Base-by-base conservation (phyloP, 495 filamentous ascomycete species). In the Talaromyces liani region DNA sequence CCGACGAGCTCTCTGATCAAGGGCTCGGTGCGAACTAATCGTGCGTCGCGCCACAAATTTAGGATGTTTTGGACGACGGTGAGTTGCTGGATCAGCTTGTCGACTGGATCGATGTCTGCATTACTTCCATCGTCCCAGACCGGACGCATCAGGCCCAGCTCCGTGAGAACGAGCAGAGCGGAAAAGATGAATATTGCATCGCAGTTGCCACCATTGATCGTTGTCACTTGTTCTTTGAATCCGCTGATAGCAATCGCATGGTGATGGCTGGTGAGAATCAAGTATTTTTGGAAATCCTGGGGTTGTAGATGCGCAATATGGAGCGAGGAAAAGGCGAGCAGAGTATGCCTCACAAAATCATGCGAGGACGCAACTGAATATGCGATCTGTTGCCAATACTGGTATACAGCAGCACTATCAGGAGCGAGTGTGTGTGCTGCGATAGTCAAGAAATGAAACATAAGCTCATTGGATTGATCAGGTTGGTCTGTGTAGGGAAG, bases 341-440 rank as follows among this genome's bases (percentile, higher is more conserved):
- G 58, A 60, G 58, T 60, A 16, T 60, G 58, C 58, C 58, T 60
- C 33, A 60, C 58, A 60, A 60, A 60, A 18, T 60, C 33, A 60
- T 60, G 58, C 20, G 58, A 18, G 20, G 29, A 29, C 20, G 58
- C 31, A 45, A 60, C 18, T 39, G 58, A 60, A 41, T 39, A 24
- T 60, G 58, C 58, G 45, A 60, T 60, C n/a, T 60, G 58, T 10
- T 60, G 58, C 58, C 58, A 60, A 60, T 36, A 60, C 18, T 39
- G 58, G 9, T 22, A 54, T 24, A 41, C 29, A 29, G 58, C 16
- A 10, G 34, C 20, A 60, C 33, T 60, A 1, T 60, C 55, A 33
- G 20, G 58, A 25, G 58, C 29, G 6, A 60, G 58, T 60, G 58
- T 60, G 5, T 60, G 31, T 24, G 31, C 27, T 41, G 58, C 20